Evolutionary conservation across 2,329 filamentous ascomycete genomes (phyloP), one percentile per base, ranked within the genome.

Genomic region (Exophiala sideris): DNA sequence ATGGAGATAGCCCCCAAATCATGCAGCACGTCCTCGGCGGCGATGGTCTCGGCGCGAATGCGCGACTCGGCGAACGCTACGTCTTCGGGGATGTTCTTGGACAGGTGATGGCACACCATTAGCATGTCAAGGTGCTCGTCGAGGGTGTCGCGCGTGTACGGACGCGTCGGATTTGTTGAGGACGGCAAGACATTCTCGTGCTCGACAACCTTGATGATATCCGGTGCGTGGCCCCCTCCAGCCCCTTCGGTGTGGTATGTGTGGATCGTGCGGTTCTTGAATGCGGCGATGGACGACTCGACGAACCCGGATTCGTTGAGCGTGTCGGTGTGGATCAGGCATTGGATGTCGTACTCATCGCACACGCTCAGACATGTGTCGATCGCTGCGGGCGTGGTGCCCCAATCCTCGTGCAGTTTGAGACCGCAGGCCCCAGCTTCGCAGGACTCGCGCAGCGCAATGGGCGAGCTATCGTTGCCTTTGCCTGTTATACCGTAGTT

Each of bases 101-200:
- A 91, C 8, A 97, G 77, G 67, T 97, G 92, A 71, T 97, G 92
- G 76, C 92, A 97, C 35, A 96, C 90, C 92, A 96, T 96, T 44
- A 96, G 77, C 92, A 97, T 97, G 74, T 97, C 92, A 11, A 96
- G 82, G 73, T 97, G 92, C 72, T 97, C 92, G 67, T 96, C 92
- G 0, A 97, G 81, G 0, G 92, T 97, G 75, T 97, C 96, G 61
- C 80, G 79, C 1, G 92, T 97, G 71, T 85, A 96, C 0, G 92
- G 92, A 2, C 91, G 80, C 1, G 92, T 97, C 0, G 92, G 92
- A 69, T 96, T 97, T 0, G 92, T 97, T 44, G 87, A 92, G 4
- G 86, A 90, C 0, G 92, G 92, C 1, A 97, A 81, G 2, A 97
- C 91, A 67, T 97, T 94, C 45, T 82, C 73, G 65, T 91, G 86